Base-by-base conservation (phyloP, 257 asterid species). In the Capsicum baccatum region DNA sequence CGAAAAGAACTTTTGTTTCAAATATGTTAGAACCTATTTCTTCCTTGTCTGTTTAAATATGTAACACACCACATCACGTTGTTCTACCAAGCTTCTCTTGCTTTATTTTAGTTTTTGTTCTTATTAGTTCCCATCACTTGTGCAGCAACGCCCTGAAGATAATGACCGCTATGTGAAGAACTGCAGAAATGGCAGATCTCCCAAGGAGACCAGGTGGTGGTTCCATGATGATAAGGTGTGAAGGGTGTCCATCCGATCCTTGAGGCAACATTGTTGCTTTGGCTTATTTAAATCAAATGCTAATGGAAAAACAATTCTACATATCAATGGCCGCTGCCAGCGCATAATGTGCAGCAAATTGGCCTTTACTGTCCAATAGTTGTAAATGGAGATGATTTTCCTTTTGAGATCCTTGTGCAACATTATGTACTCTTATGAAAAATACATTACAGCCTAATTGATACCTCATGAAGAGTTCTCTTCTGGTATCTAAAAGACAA, bases 161-260 rank as follows among this genome's bases (percentile, higher is more conserved):
- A 94, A 96, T 19, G 99, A 96, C 76, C 98, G 98, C 62, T 96
- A 96, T 55, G 98, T 96, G 83, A 93, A 90, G 94, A 96, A 96
- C 89, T 96, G 99, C 87, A 92, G 86, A 89, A 94, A 93, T 21
- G 99, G 98, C 6, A 86, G 98, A 87, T 94, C 98, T 60, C 99
- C 99, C 39, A 96, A 96, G 94, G 99, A 96, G 93, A 96, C 99
- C 59, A 93, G 98, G 88, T 96, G 99, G 98, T 94, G 98, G 99
- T 96, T 96, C 91, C 98, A 96, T 44, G 98, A 96, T 57, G 98
- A 94, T 89, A 96, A 94, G 89, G 99, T 96, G 92, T 96, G 88
- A 85, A 81, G 58, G 82, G 81, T 62, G 58, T 56, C 85, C 50
- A 55, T 62, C 55, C 63, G 74, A 52, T 80, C 47, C 78, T 26